Base-by-base conservation (phyloP, 805 yeast genomes). In the Tetrapisispora arboricola region DNA sequence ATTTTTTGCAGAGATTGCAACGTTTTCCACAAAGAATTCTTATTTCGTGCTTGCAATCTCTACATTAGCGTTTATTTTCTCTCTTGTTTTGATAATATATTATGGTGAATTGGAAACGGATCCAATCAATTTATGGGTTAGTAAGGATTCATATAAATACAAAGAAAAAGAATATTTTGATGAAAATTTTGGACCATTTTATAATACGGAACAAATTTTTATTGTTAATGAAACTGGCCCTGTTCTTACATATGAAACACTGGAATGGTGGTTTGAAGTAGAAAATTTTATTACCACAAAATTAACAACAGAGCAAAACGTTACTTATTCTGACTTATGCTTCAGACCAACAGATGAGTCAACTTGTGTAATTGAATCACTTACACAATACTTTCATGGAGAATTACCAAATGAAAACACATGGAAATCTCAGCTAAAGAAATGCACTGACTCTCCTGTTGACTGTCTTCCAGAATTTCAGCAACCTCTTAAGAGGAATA, bases 41-140 rank as follows among this genome's bases (percentile, higher is more conserved):
- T 68, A 64, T 28, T 47, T 64, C 1, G 73, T 78, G 0, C 64
- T 80, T n/a, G 49, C 66, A 0, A n/a, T 64, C 2, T 55, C 78
- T 1, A 44, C 68, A 2, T 19, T 69, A 1, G 39, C 77, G 0
- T 9, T 28, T 11, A 49, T 55, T 2, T 27, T 42, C 1, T 19
- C 36, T 12, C 63, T 76, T 2, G 45, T 68, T 1, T 40, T 73
- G 0, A 50, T 81, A 13, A 50, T 60, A 6, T 59, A 65, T 39
- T 67, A 79, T 52, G 69, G 67, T 9, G 60, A 75, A 34, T 66
- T 88, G 21, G 96, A 88, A 55, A 76, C 76, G 2, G 69, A 84
- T 49, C 97, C 98, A 0, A 74, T 83, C 3, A 76, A 80, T 46
- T 65, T 90, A 24, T 90, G 98, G 98, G 97, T 92, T 0, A 80